These are phyloP conservation scores for Aphanomyces invadans DNA, from an alignment of 352 stramenopile genomes.

Conservation along the genomic window DNA sequence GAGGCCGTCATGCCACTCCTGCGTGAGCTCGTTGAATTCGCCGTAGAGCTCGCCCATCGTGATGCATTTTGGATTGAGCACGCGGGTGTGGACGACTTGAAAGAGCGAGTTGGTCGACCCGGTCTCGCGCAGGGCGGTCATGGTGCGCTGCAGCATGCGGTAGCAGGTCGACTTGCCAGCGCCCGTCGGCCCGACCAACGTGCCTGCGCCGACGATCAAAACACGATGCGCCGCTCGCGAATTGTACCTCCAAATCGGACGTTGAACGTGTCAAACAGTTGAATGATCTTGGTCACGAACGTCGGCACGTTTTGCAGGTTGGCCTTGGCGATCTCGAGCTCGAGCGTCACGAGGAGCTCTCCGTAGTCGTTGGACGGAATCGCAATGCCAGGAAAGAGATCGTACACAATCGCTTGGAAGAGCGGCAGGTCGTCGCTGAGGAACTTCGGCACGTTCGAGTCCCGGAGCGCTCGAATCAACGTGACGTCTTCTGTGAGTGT, in stretches of 20 bases:
- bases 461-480: slow-evolving; percentile 79
- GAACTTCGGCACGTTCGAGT: slow-evolving; percentile 95
- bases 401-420: slow-evolving; percentile 87
- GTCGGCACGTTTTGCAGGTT: slow-evolving; percentile 57
- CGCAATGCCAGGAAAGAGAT: slow-evolving; percentile 84
- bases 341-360: slow-evolving; percentile 58
- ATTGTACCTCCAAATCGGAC: slow-evolving; percentile 86
- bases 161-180: slow-evolving; percentile 86
- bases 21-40: slow-evolving; percentile 85
- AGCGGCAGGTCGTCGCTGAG: slow-evolving; percentile 86
- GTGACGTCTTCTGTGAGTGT: slow-evolving; percentile 81
- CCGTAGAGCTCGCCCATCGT: slow-evolving; percentile 78
- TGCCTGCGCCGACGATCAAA: slow-evolving; percentile 24
- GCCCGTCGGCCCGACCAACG: slow-evolving; percentile 80
- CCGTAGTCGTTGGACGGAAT: slow-evolving; percentile 83
- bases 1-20: slow-evolving; percentile 82
- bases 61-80: slow-evolving; percentile 86
- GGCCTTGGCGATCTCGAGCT: slow-evolving; percentile 49
- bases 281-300: slow-evolving; percentile 90
- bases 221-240: too few species aligned
- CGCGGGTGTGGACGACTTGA: slow-evolving; percentile 51
- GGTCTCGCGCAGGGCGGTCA: slow-evolving; percentile 67
- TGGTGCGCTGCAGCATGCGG: slow-evolving; percentile 72
- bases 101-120: slow-evolving; percentile 72
- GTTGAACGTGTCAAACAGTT: slow-evolving; percentile 93